phyloP scores from a whole-genome alignment of 331 rosid species.

The Pyrus hybrid region DNA sequence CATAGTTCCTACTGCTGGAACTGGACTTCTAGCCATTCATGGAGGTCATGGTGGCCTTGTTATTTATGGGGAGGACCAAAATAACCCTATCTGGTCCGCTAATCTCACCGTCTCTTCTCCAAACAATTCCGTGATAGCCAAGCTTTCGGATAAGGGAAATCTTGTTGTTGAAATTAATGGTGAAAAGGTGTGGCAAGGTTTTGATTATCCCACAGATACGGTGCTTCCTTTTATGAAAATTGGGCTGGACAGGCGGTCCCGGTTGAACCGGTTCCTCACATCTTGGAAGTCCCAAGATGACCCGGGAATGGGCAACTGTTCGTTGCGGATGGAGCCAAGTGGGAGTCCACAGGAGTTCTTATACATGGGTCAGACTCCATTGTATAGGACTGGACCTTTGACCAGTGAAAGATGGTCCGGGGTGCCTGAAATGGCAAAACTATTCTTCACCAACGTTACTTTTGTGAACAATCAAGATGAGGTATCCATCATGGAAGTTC shows the following conservation, averaged over 20 bases:
- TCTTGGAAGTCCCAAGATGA: conserved; percentile 46
- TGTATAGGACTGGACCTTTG: conserved; percentile 43
- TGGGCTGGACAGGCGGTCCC: conserved; percentile 31
- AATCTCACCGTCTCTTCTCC: conserved; percentile 1
- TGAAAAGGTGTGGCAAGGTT: conserved; percentile 25
- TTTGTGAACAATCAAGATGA: conserved; percentile 22
- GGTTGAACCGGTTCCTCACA: conserved; percentile 27
- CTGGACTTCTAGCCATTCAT: conserved; percentile 21
- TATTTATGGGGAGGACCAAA: conserved; percentile 8
- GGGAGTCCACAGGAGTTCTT: conserved; percentile 28
- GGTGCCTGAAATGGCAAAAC: conserved; percentile 13
- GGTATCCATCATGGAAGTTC: not conserved
- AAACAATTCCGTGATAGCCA: not conserved
- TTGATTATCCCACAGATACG: conserved; percentile 18
- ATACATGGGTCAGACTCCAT: not conserved
- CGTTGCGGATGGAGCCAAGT: not conserved
- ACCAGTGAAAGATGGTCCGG: conserved; percentile 26
- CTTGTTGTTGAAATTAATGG: conserved; percentile 16
- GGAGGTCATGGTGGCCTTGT: not conserved
- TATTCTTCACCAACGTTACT: conserved; percentile 1
- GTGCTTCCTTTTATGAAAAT: conserved; percentile 29
- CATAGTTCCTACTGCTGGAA: conserved; percentile 4
- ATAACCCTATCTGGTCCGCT: conserved; percentile 22
- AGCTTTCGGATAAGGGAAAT: conserved; percentile 26
- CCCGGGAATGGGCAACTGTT: conserved; percentile 39